Evolutionary conservation across 768 basidiomycete species (phyloP), one percentile per base, ranked within the genome.

Genomic region (Mycena capillaripes): DNA sequence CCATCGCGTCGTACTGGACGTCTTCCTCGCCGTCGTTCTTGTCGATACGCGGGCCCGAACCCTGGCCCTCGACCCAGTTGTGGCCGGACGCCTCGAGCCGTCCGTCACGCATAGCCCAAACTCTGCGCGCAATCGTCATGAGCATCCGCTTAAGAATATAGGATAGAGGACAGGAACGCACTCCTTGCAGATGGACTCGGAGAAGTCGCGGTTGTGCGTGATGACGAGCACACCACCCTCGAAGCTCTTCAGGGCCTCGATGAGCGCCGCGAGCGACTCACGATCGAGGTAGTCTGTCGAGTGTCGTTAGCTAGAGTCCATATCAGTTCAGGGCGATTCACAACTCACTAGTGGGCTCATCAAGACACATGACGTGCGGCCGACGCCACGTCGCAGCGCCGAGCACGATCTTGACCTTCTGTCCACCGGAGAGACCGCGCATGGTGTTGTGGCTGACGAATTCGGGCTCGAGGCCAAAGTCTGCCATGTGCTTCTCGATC

Each of bases 1-100:
- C 97, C 94, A 99, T 95, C 27, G 98, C 98, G 82, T 99, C 98
- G 81, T 94, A 99, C 78, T 89, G 85, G 46, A 91, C 96, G 59
- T 97, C 95, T 73, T 98, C 97, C 76, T 95, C 95, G 59, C 93
- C 97, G 8, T 90, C 94, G 79, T 90, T 90, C 91, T 96, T 94
- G 90, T 98, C 98, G 78, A 99, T 99, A 69, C 97, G 92, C 52
- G 96, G 83, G 14, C 97, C 97, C 23, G 96, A 89, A 66, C 98
- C 98, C 84, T 99, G 98, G 57, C 98, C 98, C 85, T 99, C 98
- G 79, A 98, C 96, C 97, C 97, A 98, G 90, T 98, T 97, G 89
- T 97, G 96, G 73, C 97, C 97, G 52, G 97, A 98, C 8, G 97
- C 96, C 87, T 97, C 96, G 75, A 99, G 92, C 77, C 88, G 92